These are phyloP conservation scores for Ustulina deusta DNA, from an alignment of 2,329 filamentous ascomycete species.

Conservation along the genomic window DNA sequence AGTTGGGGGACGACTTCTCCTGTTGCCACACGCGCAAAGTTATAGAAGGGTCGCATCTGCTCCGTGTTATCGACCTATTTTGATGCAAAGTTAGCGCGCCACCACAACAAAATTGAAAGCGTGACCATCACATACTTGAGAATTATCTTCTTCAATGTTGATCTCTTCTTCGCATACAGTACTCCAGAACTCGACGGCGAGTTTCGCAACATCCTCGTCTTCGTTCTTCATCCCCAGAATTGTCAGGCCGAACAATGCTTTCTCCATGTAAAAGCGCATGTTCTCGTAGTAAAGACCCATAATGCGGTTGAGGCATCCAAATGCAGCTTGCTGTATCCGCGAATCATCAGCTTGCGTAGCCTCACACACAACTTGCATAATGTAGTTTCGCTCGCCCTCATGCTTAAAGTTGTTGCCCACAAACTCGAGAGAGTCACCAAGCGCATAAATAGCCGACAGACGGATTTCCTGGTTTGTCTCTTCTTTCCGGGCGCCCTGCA, in stretches of 20 bases:
- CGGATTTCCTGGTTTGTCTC: conserved; percentile 92
- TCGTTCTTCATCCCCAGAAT: conserved; percentile 99
- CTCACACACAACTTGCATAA: conserved; percentile 99
- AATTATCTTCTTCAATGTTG: conserved; percentile 96
- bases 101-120: not conserved
- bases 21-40: conserved; percentile 93
- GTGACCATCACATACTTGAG: conserved; percentile 67
- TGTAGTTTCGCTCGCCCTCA: conserved; percentile 99
- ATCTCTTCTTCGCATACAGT: conserved; percentile 99
- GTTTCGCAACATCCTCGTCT: conserved; percentile 97
- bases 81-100: conserved; percentile 34
- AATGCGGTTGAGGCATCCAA: conserved; percentile 97
- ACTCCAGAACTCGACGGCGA: conserved; percentile 99
- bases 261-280: conserved; percentile 99
- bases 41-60: conserved; percentile 92
- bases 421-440: conserved; percentile 97
- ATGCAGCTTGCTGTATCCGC: conserved; percentile 94
- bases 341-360: conserved; percentile 93
- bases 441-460: conserved; percentile 89
- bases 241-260: conserved; percentile 95
- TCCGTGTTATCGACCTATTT: conserved; percentile 76
- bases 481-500: conserved; percentile 97
- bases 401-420: conserved; percentile 99
- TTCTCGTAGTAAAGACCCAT: conserved; percentile 99
- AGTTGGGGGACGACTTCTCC: conserved; percentile 95